Percentiles rank a stretch among this genome's conserved stretches.
These are phyloP conservation scores for Hericium erinaceus DNA, from an alignment of 768 basidiomycete species.

Conservation along the genomic window DNA sequence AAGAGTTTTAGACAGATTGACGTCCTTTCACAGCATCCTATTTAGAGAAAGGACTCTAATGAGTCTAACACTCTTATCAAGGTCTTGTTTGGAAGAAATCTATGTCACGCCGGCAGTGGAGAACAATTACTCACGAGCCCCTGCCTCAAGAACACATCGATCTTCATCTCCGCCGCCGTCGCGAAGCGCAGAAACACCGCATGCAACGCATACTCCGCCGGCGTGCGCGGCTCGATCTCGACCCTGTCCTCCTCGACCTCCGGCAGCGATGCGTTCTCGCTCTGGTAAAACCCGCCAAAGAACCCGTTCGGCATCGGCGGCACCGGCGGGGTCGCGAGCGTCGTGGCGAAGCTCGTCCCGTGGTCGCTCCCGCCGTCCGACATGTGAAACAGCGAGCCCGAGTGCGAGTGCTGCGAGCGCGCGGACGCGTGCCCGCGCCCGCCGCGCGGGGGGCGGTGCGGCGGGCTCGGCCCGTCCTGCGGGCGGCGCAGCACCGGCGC, in stretches of 20 bases:
- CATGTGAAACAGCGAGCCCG: constrained; percentile 61
- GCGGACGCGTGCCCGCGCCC: constrained; percentile 42
- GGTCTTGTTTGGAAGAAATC: no score
- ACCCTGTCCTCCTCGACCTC: constrained; percentile 54
- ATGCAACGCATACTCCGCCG: constrained; percentile 82
- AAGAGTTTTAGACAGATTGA: not conserved
- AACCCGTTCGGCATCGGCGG: constrained; percentile 63
- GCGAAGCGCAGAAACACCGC: constrained; percentile 86
- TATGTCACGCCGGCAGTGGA: not conserved
- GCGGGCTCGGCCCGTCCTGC: constrained; percentile 33
- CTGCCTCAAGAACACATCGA: constrained; percentile 64
- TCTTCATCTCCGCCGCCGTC: constrained; percentile 67
- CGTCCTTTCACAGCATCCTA: no score
- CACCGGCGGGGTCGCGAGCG: constrained; percentile 65
- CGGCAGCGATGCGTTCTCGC: constrained; percentile 39
- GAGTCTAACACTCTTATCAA: no score
- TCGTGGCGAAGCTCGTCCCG: constrained; percentile 30
- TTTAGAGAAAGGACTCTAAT: no score
- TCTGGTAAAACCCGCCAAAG: constrained; percentile 30
- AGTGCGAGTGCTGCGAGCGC: constrained; percentile 73
- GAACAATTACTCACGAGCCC: constrained; percentile 43
- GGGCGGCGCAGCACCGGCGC: constrained; percentile 30
- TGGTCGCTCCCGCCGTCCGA: constrained; percentile 70
- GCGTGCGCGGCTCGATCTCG: constrained; percentile 65
- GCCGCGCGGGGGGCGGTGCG: constrained; percentile 49